Conservation (phyloP, 495 filamentous ascomycete genomes). For the Eremomyces bilateralis region DNA sequence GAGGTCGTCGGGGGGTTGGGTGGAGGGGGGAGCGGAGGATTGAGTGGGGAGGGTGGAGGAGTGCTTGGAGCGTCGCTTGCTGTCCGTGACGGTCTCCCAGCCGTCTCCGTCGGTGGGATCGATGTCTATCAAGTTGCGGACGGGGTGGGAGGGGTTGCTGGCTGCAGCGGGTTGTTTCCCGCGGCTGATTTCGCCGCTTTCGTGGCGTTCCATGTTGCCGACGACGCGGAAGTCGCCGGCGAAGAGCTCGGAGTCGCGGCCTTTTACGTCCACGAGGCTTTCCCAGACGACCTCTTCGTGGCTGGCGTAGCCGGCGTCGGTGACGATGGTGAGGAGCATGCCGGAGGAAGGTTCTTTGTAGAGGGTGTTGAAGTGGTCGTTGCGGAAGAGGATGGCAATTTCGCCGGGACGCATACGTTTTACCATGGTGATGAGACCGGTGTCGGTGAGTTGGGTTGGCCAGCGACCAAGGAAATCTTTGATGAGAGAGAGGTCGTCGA, state of each 20-base stretch:
- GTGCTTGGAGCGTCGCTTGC: constrained; percentile 6
- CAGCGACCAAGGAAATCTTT: constrained; percentile 57
- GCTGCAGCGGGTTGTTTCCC: constrained; percentile 1
- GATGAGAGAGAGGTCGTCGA: constrained; percentile 63
- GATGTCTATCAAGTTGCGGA: constrained; percentile 12
- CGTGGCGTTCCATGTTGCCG: constrained; percentile 32
- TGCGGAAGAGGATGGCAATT: constrained; percentile 78
- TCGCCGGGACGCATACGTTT: constrained; percentile 44
- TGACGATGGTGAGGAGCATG: constrained; percentile 61
- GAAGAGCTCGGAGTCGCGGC: constrained; percentile 63
- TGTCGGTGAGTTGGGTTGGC: constrained; percentile 67
- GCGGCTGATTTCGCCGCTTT: neutral
- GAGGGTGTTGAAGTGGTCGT: constrained; percentile 88
- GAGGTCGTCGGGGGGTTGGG: constrained; percentile 3
- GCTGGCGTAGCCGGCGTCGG: constrained; percentile 69
- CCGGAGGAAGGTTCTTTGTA: constrained; percentile 57
- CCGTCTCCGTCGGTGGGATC: constrained; percentile 31
- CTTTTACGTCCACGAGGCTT: constrained; percentile 68
- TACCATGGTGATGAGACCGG: constrained; percentile 52
- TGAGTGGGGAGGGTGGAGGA: constrained; percentile 1
- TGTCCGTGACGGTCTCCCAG: constrained; percentile 4
- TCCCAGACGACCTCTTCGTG: constrained; percentile 96
- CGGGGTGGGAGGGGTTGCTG: constrained; percentile 8
- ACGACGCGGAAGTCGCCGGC: constrained; percentile 81
- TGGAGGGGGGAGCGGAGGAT: neutral